Conservation (phyloP, 2,329 filamentous ascomycete species). For the Fusarium sp. region DNA sequence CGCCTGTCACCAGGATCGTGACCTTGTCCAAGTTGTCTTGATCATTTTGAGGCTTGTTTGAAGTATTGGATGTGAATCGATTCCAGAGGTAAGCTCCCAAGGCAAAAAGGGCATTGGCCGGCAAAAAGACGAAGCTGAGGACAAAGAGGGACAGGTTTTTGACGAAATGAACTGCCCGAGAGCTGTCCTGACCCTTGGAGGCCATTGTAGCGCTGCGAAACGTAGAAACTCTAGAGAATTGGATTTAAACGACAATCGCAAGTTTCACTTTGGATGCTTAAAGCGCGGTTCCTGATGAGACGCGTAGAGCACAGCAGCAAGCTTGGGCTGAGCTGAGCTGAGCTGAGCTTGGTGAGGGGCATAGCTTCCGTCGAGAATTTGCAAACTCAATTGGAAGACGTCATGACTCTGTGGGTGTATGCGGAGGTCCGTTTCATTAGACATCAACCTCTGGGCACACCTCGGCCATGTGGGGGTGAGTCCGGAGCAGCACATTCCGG, state of each 20-base stretch:
- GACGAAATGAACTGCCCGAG: slow-evolving; percentile 13
- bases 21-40: slow-evolving; percentile 29
- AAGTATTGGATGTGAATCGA: background rate
- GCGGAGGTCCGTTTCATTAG: slow-evolving; percentile 17
- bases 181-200: background rate
- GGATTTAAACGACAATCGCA: background rate
- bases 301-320: too few relatives aligned
- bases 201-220: background rate
- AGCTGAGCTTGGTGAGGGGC: background rate
- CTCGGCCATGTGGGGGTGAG: slow-evolving; percentile 2
- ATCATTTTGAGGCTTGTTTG: background rate
- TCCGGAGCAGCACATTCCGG: slow-evolving; percentile 16
- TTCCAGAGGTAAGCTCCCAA: slow-evolving; percentile 26
- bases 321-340: background rate
- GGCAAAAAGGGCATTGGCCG: slow-evolving; percentile 7
- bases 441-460: slow-evolving; percentile 8
- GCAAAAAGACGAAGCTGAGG: slow-evolving; percentile 32
- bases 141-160: slow-evolving; percentile 37
- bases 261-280: slow-evolving; percentile 1
- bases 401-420: slow-evolving; percentile 37
- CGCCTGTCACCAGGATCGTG: slow-evolving; percentile 79
- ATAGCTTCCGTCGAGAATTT: background rate
- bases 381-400: slow-evolving; percentile 35
- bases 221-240: background rate
- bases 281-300: too few relatives aligned